These are phyloP conservation scores for Lactarius indigo DNA, from an alignment of 768 basidiomycete species.

Conservation along the genomic window DNA sequence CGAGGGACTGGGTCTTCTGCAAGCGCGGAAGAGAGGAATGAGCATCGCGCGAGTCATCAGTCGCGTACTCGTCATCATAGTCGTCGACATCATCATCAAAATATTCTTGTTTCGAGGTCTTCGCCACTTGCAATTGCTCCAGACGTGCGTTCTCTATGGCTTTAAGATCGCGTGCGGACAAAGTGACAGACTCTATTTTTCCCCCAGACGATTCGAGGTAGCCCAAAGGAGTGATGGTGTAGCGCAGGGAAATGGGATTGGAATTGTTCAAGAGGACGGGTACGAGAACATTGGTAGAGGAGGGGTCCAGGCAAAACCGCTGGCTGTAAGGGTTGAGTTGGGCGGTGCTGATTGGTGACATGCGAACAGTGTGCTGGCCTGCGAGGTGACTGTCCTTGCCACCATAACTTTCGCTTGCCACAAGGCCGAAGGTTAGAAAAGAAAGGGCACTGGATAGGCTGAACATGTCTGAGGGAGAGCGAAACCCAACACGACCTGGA, in stretches of 20 bases:
- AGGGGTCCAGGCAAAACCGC: conserved; percentile 67
- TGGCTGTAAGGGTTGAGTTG: conserved; percentile 74
- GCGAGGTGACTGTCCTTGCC: conserved; percentile 58
- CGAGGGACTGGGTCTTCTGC: conserved; percentile 71
- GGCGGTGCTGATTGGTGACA: conserved; percentile 93
- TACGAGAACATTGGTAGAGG: conserved; percentile 56
- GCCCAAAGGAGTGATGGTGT: conserved; percentile 68
- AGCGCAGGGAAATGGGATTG: conserved; percentile 62
- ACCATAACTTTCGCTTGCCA: conserved; percentile 39
- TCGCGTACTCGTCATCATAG: conserved; percentile 48
- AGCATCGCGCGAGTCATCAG: conserved; percentile 15
- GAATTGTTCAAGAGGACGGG: conserved; percentile 93
- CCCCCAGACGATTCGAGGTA: conserved; percentile 38
- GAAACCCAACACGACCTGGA: conserved; percentile 24
- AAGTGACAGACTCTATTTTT: conserved; percentile 28
- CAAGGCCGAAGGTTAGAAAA: conserved; percentile 48
- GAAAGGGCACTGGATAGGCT: conserved; percentile 48
- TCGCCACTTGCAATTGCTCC: conserved; percentile 45
- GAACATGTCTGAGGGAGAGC: conserved; percentile 33
- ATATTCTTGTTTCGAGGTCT: conserved; percentile 37
- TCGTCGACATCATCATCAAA: conserved; percentile 73
- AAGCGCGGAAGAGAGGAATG: conserved; percentile 44
- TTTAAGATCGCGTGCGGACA: conserved; percentile 59
- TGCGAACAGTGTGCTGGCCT: conserved; percentile 87
- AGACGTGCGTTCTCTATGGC: conserved; percentile 58